A percentile compares a stretch with the other conserved stretches of the same genome.
Evolutionary conservation across 352 stramenopile genomes (phyloP).

Genomic region (Globisporangium nagaii): DNA sequence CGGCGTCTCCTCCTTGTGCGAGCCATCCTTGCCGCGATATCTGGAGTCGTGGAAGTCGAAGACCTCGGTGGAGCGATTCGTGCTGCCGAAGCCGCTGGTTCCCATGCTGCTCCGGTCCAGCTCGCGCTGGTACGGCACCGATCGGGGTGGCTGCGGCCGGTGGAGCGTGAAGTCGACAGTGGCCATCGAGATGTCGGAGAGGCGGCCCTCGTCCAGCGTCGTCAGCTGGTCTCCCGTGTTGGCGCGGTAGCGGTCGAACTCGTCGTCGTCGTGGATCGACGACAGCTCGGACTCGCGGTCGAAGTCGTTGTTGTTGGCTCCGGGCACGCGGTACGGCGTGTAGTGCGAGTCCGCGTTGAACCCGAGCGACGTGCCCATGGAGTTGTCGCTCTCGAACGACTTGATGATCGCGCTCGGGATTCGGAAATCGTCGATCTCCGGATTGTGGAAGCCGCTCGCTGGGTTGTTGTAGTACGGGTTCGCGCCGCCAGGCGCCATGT

Average conservation of each 20-base stretch:
- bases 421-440: slow-evolving; percentile 35
- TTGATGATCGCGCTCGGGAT: slow-evolving; percentile 25
- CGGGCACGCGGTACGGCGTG: slow-evolving; percentile 28
- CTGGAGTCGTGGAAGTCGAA: slow-evolving; percentile 38
- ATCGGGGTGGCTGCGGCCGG: slow-evolving; percentile 8
- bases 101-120: slow-evolving; percentile 6
- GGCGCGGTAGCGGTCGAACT: slow-evolving; percentile 16
- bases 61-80: slow-evolving; percentile 26
- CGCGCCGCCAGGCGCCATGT: not conserved
- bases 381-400: slow-evolving; percentile 53
- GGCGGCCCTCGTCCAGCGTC: slow-evolving; percentile 13
- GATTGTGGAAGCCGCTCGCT: slow-evolving; percentile 24
- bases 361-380: slow-evolving; percentile 44
- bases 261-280: slow-evolving; percentile 41
- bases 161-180: slow-evolving; percentile 18
- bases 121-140: slow-evolving; percentile 8
- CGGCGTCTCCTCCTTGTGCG: slow-evolving; percentile 14
- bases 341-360: slow-evolving; percentile 18
- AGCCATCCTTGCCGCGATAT: slow-evolving; percentile 7
- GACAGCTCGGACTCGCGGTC: slow-evolving; percentile 61
- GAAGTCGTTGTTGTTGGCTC: slow-evolving; percentile 16
- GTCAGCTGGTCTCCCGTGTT: slow-evolving; percentile 4
- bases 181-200: slow-evolving; percentile 16
- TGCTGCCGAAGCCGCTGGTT: slow-evolving; percentile 18
- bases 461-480: slow-evolving; percentile 20